Conservation (phyloP, 2,329 filamentous ascomycete species). For the Orbilia blumenaviensis region DNA sequence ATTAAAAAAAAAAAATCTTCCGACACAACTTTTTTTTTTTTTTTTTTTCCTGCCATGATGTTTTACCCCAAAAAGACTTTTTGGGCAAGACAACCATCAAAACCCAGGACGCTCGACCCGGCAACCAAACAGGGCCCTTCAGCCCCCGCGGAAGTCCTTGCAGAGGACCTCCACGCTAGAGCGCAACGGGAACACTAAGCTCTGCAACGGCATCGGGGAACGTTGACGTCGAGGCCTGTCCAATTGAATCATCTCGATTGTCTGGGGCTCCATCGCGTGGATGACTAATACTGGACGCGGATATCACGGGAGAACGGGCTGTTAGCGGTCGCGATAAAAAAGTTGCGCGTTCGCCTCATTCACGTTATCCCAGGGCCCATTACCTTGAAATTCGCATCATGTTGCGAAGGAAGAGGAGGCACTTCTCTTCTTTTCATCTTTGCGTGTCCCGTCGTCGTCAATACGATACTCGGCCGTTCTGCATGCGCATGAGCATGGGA, state of each 20-base stretch:
- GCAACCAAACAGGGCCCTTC: slow-evolving; percentile 22
- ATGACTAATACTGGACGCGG: slow-evolving; percentile 41
- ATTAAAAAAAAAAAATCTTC: slow-evolving; percentile 58
- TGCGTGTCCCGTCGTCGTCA: not conserved
- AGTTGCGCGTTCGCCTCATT: slow-evolving; percentile 8
- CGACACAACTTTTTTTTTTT: slow-evolving; percentile 49
- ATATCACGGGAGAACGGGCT: slow-evolving; percentile 45
- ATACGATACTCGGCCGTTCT: slow-evolving; percentile 1
- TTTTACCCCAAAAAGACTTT: slow-evolving; percentile 43
- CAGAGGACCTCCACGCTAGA: slow-evolving; percentile 9
- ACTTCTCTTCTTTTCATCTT: not conserved
- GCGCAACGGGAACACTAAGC: not conserved
- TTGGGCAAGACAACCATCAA: slow-evolving; percentile 12
- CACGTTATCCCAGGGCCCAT: not conserved
- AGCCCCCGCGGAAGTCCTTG: slow-evolving; percentile 6
- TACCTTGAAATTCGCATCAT: not conserved
- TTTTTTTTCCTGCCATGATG: slow-evolving; percentile 53
- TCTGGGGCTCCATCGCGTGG: slow-evolving; percentile 8
- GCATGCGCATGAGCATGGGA: slow-evolving; percentile 20
- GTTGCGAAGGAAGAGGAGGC: not conserved
- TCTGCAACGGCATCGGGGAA: slow-evolving; percentile 28
- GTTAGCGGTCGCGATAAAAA: slow-evolving; percentile 3
- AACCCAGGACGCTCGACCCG: slow-evolving; percentile 14
- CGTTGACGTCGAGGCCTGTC: slow-evolving; percentile 1
- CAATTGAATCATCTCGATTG: slow-evolving; percentile 12